Evolutionary conservation across 768 basidiomycete genomes (phyloP), one percentile per base, ranked within the genome.

Genomic region (Serendipita sp.): DNA sequence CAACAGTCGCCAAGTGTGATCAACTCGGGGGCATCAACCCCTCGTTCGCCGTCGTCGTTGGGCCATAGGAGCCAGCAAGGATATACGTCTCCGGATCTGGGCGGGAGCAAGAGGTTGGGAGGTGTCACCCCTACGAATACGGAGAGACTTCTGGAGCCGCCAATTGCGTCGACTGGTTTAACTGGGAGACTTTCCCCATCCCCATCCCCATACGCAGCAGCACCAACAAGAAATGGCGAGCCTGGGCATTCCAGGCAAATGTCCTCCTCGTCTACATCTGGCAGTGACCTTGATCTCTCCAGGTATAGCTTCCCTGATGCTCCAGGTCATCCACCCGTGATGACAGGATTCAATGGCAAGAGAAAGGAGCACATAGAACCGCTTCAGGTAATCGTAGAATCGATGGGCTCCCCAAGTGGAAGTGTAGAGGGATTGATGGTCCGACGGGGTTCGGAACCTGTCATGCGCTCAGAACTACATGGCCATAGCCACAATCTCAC

Each of bases 191-290:
- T 41, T 13, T 41, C 41, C 23, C 23, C 23, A 23, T 41, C 41
- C 41, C 7, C 5, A 41, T 52, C 32, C 48, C 18, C 5, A 32
- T 5, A 16, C 8, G 32, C 7, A n/a, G 10, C 8, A 16, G 16
- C 8, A 10, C 18, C 8, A 52, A 52, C 10, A 5, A 41, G 41
- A 7, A 13, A 13, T 41, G 41, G 13, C 13, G 18, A 16, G n/a
- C 10, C 30, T 23, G 28, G 56, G n/a, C 56, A 60, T 38, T 28
- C 56, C 35, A 23, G 56, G 10, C 30, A 60, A 28, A 60, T 60
- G 56, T 60, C 56, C 30, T 30, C 28, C n/a, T 60, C 56, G 30
- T 60, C 56, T n/a, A 60, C 56, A n/a, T 60, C 56, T 3, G 56
- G 56, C 28, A 60, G 56, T 60, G 56, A 60, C 36, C 35, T 60